Evolutionary conservation across 345 rosid species (phyloP).

Genomic region (Hibiscus mutabilis): DNA sequence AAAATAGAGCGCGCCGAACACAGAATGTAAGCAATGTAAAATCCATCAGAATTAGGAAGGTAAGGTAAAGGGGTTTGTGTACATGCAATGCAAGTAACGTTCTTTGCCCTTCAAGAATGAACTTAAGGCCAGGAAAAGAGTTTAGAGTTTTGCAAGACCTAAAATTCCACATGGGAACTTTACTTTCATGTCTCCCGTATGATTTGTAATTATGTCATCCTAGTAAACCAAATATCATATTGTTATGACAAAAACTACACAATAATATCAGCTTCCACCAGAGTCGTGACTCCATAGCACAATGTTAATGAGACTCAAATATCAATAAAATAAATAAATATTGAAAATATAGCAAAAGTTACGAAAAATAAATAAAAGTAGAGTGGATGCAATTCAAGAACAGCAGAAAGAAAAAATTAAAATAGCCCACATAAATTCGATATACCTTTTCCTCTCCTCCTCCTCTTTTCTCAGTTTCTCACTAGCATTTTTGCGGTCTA

Average conservation of each 20-base stretch:
- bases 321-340: too few relatives aligned
- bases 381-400: too few relatives aligned
- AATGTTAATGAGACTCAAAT: too few relatives aligned
- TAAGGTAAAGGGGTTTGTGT: not conserved
- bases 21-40: not conserved
- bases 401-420: not conserved
- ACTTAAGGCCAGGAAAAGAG: not conserved
- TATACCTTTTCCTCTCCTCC: constrained; percentile 88
- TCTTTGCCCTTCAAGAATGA: not conserved
- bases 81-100: not conserved
- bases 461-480: constrained; percentile 74
- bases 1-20: not conserved
- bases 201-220: not conserved
- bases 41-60: not conserved
- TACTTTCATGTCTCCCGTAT: not conserved
- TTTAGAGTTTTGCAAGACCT: not conserved
- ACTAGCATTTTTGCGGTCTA: constrained; percentile 56
- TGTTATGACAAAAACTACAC: too few relatives aligned
- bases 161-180: not conserved
- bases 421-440: not conserved
- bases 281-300: too few relatives aligned
- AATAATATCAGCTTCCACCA: too few relatives aligned
- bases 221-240: not conserved
- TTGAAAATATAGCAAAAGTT: too few relatives aligned
- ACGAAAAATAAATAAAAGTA: too few relatives aligned